These are phyloP conservation scores for Penicillium rolfsii DNA, from an alignment of 2,329 filamentous ascomycete genomes.

Conservation along the genomic window DNA sequence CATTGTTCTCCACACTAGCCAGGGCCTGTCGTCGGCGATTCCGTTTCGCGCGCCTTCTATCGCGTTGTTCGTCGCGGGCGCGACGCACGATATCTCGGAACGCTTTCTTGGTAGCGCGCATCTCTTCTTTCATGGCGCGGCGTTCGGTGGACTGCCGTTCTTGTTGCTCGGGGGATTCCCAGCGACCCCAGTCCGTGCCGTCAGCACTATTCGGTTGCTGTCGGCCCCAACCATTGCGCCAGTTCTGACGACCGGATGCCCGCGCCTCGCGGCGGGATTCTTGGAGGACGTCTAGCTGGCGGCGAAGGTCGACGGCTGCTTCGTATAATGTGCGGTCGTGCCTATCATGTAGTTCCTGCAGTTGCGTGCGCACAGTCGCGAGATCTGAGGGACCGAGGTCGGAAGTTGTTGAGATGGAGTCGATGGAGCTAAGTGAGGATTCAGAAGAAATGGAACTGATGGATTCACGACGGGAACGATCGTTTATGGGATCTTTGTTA, in stretches of 20 bases:
- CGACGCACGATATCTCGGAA: conserved; percentile 42
- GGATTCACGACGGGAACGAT: conserved; percentile 35
- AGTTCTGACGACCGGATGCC: conserved; percentile 26
- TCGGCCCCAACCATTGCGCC: conserved; percentile 28
- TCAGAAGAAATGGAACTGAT: conserved; percentile 37
- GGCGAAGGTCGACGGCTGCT: conserved; percentile 41
- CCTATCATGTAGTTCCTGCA: conserved; percentile 39
- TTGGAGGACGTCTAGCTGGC: conserved; percentile 38
- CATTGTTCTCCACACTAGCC: not conserved
- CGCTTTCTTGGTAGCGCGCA: conserved; percentile 42
- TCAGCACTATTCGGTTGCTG: conserved; percentile 14
- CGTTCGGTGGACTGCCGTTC: conserved; percentile 35
- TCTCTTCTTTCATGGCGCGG: conserved; percentile 42
- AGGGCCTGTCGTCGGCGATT: conserved; percentile 29
- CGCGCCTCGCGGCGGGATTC: conserved; percentile 40
- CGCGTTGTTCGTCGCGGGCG: conserved; percentile 42
- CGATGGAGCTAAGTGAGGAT: conserved; percentile 43
- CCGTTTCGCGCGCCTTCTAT: conserved; percentile 30
- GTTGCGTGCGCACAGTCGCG: conserved; percentile 40
- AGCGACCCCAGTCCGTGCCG: conserved; percentile 38
- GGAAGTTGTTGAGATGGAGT: conserved; percentile 43
- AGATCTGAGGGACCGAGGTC: conserved; percentile 43
- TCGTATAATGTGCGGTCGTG: conserved; percentile 43
- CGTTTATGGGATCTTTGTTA: conserved; percentile 8
- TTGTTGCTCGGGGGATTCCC: conserved; percentile 42